phyloP scores from a whole-genome alignment of 768 basidiomycete species.

The Trametopsis cervina region DNA sequence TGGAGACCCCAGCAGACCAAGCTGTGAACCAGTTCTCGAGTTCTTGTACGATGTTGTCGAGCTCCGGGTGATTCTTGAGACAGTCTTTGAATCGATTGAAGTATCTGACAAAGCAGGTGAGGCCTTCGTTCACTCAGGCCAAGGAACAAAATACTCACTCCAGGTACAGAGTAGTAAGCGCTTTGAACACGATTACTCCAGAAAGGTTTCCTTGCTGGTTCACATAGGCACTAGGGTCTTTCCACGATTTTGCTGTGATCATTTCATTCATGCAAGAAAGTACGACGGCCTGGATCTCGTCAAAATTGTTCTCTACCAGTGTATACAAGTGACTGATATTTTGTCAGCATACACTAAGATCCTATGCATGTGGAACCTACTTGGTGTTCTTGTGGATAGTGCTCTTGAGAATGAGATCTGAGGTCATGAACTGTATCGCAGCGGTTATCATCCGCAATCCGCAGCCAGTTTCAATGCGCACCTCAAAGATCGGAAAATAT shows the following conservation, averaged over 20 bases:
- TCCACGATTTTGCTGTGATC: slow-evolving; percentile 20
- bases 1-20: slow-evolving; percentile 39
- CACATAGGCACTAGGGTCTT: slow-evolving; percentile 13
- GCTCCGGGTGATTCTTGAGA: slow-evolving; percentile 36
- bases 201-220: slow-evolving; percentile 13
- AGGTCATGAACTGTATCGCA: slow-evolving; percentile 23
- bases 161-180: slow-evolving; percentile 18
- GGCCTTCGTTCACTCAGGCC: not conserved
- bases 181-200: slow-evolving; percentile 25
- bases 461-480: slow-evolving; percentile 5
- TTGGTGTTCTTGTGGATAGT: slow-evolving; percentile 26
- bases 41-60: slow-evolving; percentile 34
- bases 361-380: slow-evolving; percentile 12
- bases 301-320: slow-evolving; percentile 24
- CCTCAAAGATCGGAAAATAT: slow-evolving; percentile 26
- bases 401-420: slow-evolving; percentile 24
- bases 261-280: slow-evolving; percentile 18
- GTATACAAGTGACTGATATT: slow-evolving; percentile 16
- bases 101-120: slow-evolving; percentile 29
- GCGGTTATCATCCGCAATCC: not conserved
- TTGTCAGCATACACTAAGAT: too few relatives aligned
- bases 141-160: slow-evolving; percentile 12
- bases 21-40: slow-evolving; percentile 38
- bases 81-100: slow-evolving; percentile 55
- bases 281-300: slow-evolving; percentile 15